These are phyloP conservation scores for Solanum sejunctum DNA, from an alignment of 257 asterid species.

Conservation along the genomic window DNA sequence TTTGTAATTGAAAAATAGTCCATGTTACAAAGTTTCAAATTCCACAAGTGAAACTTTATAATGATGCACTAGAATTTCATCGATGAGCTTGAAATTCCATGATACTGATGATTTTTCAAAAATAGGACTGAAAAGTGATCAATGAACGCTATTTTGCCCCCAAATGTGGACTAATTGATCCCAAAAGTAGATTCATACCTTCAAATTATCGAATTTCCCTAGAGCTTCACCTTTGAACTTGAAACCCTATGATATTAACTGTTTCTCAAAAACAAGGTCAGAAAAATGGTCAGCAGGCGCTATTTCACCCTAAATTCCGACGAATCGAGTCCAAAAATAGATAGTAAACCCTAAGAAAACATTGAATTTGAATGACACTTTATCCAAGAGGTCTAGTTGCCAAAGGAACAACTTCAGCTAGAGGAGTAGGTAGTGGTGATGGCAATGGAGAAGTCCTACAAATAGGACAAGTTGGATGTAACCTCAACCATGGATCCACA, in stretches of 20 bases:
- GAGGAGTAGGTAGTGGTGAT: conserved; percentile 64
- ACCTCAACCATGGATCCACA: conserved; percentile 81
- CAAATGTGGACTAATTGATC: not conserved
- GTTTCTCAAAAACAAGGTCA: accelerated
- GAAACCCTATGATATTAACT: not conserved
- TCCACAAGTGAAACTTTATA: accelerated
- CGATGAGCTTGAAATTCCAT: no score
- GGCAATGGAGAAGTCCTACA: conserved; percentile 89
- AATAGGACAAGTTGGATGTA: conserved; percentile 83
- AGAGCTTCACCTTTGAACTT: not conserved
- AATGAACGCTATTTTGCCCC: not conserved
- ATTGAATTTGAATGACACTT: not conserved
- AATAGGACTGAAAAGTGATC: not conserved
- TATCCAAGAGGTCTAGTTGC: conserved; percentile 45
- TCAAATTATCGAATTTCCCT: not conserved
- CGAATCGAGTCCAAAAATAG: not conserved
- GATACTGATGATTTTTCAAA: not conserved
- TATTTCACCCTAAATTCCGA: not conserved
- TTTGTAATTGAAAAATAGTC: not conserved
- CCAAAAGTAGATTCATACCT: not conserved
- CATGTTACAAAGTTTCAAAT: no score
- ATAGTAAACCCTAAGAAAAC: not conserved
- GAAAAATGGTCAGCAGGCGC: not conserved
- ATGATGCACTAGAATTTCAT: not conserved
- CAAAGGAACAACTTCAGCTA: conserved; percentile 73